These are phyloP conservation scores for Debaryomyces psychrophilus DNA, from an alignment of 1,139 yeast species.

Conservation along the genomic window DNA sequence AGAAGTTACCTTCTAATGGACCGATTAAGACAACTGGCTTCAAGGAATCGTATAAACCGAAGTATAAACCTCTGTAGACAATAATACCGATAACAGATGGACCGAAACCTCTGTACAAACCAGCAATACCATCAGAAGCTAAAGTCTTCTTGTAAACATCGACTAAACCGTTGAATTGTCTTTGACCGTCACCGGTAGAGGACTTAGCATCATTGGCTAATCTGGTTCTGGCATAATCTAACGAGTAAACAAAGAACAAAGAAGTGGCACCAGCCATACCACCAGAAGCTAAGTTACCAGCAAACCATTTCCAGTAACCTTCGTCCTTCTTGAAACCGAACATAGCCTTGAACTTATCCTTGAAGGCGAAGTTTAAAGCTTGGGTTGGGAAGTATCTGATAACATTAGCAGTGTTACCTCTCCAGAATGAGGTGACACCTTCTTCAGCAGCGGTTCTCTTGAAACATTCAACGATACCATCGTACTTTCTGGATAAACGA, in stretches of 20 bases:
- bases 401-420: slow-evolving; percentile 61
- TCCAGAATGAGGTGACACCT: slow-evolving; percentile 56
- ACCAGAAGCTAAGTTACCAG: slow-evolving; percentile 61
- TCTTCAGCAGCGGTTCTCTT: slow-evolving; percentile 57
- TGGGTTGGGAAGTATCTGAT: slow-evolving; percentile 61
- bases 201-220: slow-evolving; percentile 60
- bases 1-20: slow-evolving; percentile 58
- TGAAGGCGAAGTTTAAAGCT: slow-evolving; percentile 57
- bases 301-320: slow-evolving; percentile 54
- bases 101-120: slow-evolving; percentile 62
- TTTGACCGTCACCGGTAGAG: slow-evolving; percentile 48
- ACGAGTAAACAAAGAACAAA: slow-evolving; percentile 56
- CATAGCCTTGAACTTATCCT: slow-evolving; percentile 54
- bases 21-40: slow-evolving; percentile 58
- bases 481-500: slow-evolving; percentile 53
- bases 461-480: slow-evolving; percentile 55
- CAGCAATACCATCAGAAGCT: slow-evolving; percentile 59
- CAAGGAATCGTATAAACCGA: slow-evolving; percentile 57
- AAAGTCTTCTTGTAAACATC: slow-evolving; percentile 58
- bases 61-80: slow-evolving; percentile 61
- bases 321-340: slow-evolving; percentile 58
- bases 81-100: slow-evolving; percentile 56
- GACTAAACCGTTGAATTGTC: slow-evolving; percentile 58
- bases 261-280: slow-evolving; percentile 61
- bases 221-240: slow-evolving; percentile 59